A percentile compares a stretch with the other conserved stretches of the same genome.
Conservation (phyloP, 495 filamentous ascomycete genomes). For the Acidiella bohemica region DNA sequence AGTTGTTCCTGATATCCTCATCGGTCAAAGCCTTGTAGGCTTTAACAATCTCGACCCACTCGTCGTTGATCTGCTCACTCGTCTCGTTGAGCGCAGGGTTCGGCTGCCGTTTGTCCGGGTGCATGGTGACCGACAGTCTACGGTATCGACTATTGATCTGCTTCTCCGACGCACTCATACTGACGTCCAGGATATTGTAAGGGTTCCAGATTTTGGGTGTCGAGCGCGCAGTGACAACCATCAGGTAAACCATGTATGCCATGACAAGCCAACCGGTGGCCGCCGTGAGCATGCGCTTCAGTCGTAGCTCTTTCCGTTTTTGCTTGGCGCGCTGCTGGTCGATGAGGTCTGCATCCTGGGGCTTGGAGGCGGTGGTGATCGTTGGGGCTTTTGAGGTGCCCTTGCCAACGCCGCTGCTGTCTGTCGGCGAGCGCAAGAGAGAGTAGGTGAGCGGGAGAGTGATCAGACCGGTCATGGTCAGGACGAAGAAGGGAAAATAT, state of each 20-base stretch:
- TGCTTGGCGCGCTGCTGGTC: conserved; percentile 75
- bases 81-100: conserved; percentile 83
- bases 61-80: conserved; percentile 64
- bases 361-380: conserved; percentile 65
- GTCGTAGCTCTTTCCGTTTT: conserved; percentile 73
- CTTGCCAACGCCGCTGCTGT: no score
- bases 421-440: conserved; percentile 41
- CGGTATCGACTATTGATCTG: conserved; percentile 82
- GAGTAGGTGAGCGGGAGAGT: conserved; percentile 85
- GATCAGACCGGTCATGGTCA: conserved; percentile 76
- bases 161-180: conserved; percentile 75
- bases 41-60: conserved; percentile 89
- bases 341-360: conserved; percentile 69
- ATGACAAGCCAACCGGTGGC: conserved; percentile 69
- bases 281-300: conserved; percentile 73
- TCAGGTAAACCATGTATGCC: conserved; percentile 85
- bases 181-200: conserved; percentile 80
- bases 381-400: conserved; percentile 52
- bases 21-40: conserved; percentile 96
- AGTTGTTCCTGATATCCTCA: conserved; percentile 94
- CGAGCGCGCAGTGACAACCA: conserved; percentile 61
- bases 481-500: conserved; percentile 98
- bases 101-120: conserved; percentile 81
- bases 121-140: conserved; percentile 68
- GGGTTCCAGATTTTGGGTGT: conserved; percentile 81